These are phyloP conservation scores for Podila minutissima DNA, from an alignment of 192 early-diverging fungal genomes.

Conservation along the genomic window DNA sequence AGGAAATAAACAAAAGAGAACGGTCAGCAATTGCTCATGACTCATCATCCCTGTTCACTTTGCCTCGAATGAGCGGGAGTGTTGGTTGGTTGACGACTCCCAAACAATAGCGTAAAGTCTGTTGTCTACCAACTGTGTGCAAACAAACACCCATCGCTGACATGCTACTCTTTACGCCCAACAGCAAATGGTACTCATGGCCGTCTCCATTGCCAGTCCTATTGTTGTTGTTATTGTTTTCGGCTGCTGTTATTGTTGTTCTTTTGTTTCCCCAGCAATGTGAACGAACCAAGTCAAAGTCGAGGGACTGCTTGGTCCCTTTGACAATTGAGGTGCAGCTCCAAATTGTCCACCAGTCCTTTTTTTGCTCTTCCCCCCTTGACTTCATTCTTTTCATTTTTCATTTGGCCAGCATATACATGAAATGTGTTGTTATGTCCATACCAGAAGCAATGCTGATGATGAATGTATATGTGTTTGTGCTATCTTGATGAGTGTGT, in stretches of 20 bases:
- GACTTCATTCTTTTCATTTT: background rate
- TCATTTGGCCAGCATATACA: background rate
- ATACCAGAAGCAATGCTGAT: background rate
- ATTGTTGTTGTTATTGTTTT: no score
- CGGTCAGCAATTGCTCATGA: background rate
- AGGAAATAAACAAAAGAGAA: background rate
- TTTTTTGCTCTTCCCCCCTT: background rate
- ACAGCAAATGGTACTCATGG: no score
- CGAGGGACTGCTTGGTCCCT: no score
- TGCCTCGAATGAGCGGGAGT: no score
- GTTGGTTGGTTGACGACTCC: background rate
- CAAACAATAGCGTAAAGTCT: background rate
- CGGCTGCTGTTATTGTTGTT: no score
- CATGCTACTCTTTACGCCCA: background rate
- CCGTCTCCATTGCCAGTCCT: no score
- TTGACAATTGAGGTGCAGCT: no score
- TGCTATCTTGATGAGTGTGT: background rate
- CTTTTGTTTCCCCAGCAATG: no score
- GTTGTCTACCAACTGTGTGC: background rate
- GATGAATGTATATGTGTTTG: background rate
- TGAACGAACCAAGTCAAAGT: no score
- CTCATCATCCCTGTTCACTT: conserved; percentile 1
- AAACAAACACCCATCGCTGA: background rate
- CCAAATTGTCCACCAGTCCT: no score
- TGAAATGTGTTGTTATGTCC: background rate